phyloP scores from a whole-genome alignment of 2,329 filamentous ascomycete genomes.

The Neocucurbitaria cava region DNA sequence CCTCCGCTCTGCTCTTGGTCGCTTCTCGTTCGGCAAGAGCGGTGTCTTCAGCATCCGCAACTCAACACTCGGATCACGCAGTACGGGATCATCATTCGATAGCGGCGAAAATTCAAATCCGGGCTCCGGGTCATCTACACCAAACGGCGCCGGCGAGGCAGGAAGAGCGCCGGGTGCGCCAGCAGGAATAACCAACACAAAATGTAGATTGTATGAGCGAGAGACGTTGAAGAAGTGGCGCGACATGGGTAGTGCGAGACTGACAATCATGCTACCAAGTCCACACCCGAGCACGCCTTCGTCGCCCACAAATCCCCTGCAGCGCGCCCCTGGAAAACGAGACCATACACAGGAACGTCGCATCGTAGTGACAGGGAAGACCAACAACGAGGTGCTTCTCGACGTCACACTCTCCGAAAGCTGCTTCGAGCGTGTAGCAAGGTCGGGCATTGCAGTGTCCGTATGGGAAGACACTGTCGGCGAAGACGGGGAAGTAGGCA shows the following conservation, averaged over 20 bases:
- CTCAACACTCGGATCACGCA: slow-evolving; percentile 72
- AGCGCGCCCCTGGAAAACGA: slow-evolving; percentile 47
- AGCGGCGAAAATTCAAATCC: slow-evolving; percentile 50
- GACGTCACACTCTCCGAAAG: slow-evolving; percentile 86
- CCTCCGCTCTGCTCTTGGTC: slow-evolving; percentile 73
- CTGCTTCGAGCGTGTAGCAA: slow-evolving; percentile 83
- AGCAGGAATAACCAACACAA: slow-evolving; percentile 77
- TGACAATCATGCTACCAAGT: slow-evolving; percentile 80
- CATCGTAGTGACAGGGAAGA: slow-evolving; percentile 77
- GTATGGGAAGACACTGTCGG: slow-evolving; percentile 73
- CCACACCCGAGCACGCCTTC: slow-evolving; percentile 57
- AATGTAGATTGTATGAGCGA: slow-evolving; percentile 84
- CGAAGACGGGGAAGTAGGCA: slow-evolving; percentile 64
- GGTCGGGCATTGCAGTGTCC: slow-evolving; percentile 85
- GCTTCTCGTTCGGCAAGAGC: slow-evolving; percentile 71
- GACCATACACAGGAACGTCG: slow-evolving; percentile 74
- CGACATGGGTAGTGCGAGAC: slow-evolving; percentile 82
- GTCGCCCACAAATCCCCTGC: slow-evolving; percentile 33
- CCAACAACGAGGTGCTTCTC: slow-evolving; percentile 71
- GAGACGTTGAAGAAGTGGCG: slow-evolving; percentile 81
- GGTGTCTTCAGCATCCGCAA: slow-evolving; percentile 83
- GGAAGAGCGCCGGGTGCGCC: slow-evolving; percentile 52
- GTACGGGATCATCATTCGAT: slow-evolving; percentile 58
- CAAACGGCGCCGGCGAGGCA: slow-evolving; percentile 32
- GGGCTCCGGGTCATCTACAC: slow-evolving; percentile 45